phyloP scores from a whole-genome alignment of 129 eudicot genomes.

The Logfia minima region DNA sequence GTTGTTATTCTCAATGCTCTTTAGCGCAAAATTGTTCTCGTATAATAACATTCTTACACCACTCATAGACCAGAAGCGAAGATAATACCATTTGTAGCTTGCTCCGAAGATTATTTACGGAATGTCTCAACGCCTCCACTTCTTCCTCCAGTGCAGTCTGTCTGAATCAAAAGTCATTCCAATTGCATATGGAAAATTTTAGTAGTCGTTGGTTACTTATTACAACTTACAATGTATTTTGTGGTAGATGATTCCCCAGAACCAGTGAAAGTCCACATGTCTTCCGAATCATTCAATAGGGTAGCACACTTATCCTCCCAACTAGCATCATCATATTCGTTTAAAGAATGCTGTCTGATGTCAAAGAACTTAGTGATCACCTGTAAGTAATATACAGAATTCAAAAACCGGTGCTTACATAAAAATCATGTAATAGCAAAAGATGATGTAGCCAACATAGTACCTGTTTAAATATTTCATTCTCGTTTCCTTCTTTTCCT shows the following conservation, averaged over 20 bases:
- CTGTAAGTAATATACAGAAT: constrained; percentile 37
- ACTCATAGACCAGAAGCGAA: constrained; percentile 11
- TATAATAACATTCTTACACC: neutral
- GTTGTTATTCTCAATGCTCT: neutral
- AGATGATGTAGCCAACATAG: neutral
- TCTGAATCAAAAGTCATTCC: constrained; percentile 58
- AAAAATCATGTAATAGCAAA: neutral
- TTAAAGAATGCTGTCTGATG: constrained; percentile 46
- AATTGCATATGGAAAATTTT: constrained; percentile 28
- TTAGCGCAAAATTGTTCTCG: neutral
- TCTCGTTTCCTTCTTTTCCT: constrained; percentile 51
- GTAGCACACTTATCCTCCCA: constrained; percentile 62
- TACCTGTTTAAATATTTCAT: constrained; percentile 65
- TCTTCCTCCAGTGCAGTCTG: constrained; percentile 81
- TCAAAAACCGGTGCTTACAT: neutral
- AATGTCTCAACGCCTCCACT: constrained; percentile 55
- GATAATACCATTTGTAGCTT: constrained; percentile 57
- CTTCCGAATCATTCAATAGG: constrained; percentile 66
- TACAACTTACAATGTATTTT: constrained; percentile 61
- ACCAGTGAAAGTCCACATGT: constrained; percentile 62
- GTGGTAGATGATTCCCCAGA: constrained; percentile 64
- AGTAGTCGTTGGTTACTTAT: neutral
- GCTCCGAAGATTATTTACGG: constrained; percentile 54
- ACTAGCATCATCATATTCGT: constrained; percentile 39
- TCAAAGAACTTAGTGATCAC: constrained; percentile 66